Evolutionary conservation across 495 filamentous ascomycete species (phyloP).

Genomic region (Penicillium macrosclerotiorum): DNA sequence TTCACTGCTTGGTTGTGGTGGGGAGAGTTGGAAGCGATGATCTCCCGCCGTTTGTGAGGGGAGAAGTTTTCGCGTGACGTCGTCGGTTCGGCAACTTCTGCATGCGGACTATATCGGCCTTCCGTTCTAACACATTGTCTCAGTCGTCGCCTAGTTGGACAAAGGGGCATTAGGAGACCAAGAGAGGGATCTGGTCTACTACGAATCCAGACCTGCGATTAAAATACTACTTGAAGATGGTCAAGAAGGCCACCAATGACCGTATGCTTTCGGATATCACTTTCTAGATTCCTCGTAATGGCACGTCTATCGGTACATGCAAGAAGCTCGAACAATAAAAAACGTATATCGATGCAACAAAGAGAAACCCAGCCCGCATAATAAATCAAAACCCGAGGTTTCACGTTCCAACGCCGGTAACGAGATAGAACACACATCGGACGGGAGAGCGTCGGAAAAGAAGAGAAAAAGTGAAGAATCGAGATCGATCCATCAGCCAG

Average conservation of each 20-base stretch:
- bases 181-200: too few relatives aligned
- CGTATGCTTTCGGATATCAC: constrained; percentile 17
- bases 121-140: too few relatives aligned
- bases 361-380: constrained; percentile 18
- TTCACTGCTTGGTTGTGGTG: constrained; percentile 22
- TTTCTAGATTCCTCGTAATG: constrained; percentile 25
- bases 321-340: constrained; percentile 23
- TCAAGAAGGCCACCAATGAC: too few relatives aligned
- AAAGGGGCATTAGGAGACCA: too few relatives aligned
- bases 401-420: constrained; percentile 36
- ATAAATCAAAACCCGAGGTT: constrained; percentile 25
- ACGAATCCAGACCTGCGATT: too few relatives aligned
- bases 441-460: constrained; percentile 22
- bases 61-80: constrained; percentile 45
- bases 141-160: too few relatives aligned
- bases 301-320: constrained; percentile 35
- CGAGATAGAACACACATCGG: constrained; percentile 27
- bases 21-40: constrained; percentile 19
- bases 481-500: constrained; percentile 15
- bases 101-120: constrained; percentile 18
- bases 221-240: too few relatives aligned
- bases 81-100: constrained; percentile 32
- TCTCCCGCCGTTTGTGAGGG: constrained; percentile 21
- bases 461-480: constrained; percentile 5
- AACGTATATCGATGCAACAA: constrained; percentile 23